phyloP scores from a whole-genome alignment of 106 monocot species.

The Allium cepa region DNA sequence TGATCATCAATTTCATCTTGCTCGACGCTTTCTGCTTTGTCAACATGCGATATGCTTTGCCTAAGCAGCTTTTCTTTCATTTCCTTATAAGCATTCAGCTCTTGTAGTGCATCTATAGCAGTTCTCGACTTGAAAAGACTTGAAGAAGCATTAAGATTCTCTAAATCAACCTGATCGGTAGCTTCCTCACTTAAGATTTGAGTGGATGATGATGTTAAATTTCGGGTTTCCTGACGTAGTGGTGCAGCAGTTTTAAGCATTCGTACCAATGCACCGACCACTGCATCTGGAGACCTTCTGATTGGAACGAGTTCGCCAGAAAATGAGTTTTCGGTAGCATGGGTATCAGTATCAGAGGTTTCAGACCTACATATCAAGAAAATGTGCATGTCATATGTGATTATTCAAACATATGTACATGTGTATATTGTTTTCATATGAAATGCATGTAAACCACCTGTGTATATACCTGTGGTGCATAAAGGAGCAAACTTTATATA shows the following conservation, averaged over 20 bases:
- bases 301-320: constrained; percentile 13
- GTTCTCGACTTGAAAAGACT: constrained; percentile 47
- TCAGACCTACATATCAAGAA: constrained; percentile 22
- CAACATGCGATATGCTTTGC: constrained; percentile 15
- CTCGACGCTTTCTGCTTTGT: not conserved
- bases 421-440: not conserved
- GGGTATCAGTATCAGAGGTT: constrained; percentile 15
- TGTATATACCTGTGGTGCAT: too few species aligned
- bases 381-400: not conserved
- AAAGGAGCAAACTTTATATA: too few species aligned
- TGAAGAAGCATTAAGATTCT: constrained; percentile 4
- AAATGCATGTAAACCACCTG: not conserved
- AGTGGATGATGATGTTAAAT: not conserved
- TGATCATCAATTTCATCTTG: constrained; percentile 5
- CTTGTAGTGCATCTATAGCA: constrained; percentile 55
- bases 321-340: constrained; percentile 10
- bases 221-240: constrained; percentile 25
- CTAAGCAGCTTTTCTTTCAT: constrained; percentile 50
- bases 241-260: constrained; percentile 62
- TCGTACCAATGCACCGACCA: constrained; percentile 57
- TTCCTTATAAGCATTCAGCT: constrained; percentile 46
- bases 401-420: not conserved
- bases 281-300: constrained; percentile 60
- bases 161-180: constrained; percentile 1
- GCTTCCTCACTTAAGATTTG: constrained; percentile 7